Evolutionary conservation across 176 grass and related monocot species (phyloP), one percentile per base, ranked within the genome.

Genomic region (Phyllostachys edulis): DNA sequence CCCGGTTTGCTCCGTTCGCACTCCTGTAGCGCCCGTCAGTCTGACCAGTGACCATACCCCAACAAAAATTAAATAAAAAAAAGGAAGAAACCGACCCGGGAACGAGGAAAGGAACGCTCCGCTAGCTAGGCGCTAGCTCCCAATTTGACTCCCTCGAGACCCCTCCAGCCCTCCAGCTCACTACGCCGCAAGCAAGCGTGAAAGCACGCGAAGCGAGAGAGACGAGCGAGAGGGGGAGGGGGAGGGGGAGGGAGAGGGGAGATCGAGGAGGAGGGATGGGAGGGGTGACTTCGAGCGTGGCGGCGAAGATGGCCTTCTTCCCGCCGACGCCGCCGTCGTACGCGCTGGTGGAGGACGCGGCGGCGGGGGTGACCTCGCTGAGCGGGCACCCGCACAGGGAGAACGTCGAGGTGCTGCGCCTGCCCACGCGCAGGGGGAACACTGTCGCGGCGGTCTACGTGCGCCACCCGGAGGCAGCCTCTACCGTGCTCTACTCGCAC

Each of bases 281-380:
- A 37, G 94, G 94, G 32, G 94, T 97, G 76, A 94, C 94, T 55
- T 97, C 94, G 67, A 94, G 92, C 63, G 89, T 97, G 88, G 92
- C 94, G 86, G 90, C 94, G 74, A 97, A 97, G 90, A 83, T 97
- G 73, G 94, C 94, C 15, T 97, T 97, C 92, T 97, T 97, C 86
- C 94, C 94, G 23, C 94, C 94, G 42, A 69, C 89, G 46, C 94
- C 94, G 83, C 88, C 94, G 46, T 92, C 94, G 84, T 97, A 97
- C 88, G 73, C 88, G 77, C 83, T 97, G 64, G 83, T 86, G 76
- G 83, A 81, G 71, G 92, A 94, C 67, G 29, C 77, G 21, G 88
- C 56, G 38, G 80, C 78, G 1, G 94, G 92, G 63, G 62, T 97
- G n/a, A 67, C 90, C 63, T 90, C 88, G 40, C 89, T 97, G 80